phyloP scores from a whole-genome alignment of 2,329 filamentous ascomycete species.

The Ascochyta viciae-villosae region DNA sequence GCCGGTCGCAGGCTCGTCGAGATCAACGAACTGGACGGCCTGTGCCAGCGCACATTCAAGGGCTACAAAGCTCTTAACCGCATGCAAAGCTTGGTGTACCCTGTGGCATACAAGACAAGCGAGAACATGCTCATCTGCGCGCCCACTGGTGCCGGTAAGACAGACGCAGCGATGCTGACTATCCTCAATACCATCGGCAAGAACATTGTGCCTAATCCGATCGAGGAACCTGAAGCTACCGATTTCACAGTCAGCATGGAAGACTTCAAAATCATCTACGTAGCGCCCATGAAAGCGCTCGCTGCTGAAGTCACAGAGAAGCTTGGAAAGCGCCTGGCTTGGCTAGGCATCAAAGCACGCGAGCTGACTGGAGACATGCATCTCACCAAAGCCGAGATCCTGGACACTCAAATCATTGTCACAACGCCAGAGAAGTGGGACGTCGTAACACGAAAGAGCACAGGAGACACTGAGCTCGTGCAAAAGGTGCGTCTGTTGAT shows the following conservation, averaged over 20 bases:
- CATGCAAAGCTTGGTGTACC: slow-evolving; percentile 97
- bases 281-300: slow-evolving; percentile 97
- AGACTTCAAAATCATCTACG: slow-evolving; percentile 98
- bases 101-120: slow-evolving; percentile 91
- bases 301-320: slow-evolving; percentile 97
- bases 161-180: slow-evolving; percentile 95
- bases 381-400: slow-evolving; percentile 92
- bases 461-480: slow-evolving; percentile 94
- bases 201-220: slow-evolving; percentile 80
- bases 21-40: slow-evolving; percentile 83
- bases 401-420: slow-evolving; percentile 96
- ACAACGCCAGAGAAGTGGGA: slow-evolving; percentile 99
- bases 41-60: slow-evolving; percentile 90
- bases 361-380: slow-evolving; percentile 99
- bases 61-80: slow-evolving; percentile 93
- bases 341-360: slow-evolving; percentile 90
- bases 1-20: slow-evolving; percentile 76
- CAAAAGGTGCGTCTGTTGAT: slow-evolving; percentile 96
- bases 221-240: slow-evolving; percentile 73
- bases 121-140: slow-evolving; percentile 99
- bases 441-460: slow-evolving; percentile 95
- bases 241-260: slow-evolving; percentile 85
- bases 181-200: slow-evolving; percentile 90
- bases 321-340: slow-evolving; percentile 86
- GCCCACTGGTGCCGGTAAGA: slow-evolving; percentile 97